Percentiles rank a stretch among this genome's conserved stretches.
Evolutionary conservation across 1,284 basidiomycete genomes (phyloP).

Genomic region (Trametes hirsuta): DNA sequence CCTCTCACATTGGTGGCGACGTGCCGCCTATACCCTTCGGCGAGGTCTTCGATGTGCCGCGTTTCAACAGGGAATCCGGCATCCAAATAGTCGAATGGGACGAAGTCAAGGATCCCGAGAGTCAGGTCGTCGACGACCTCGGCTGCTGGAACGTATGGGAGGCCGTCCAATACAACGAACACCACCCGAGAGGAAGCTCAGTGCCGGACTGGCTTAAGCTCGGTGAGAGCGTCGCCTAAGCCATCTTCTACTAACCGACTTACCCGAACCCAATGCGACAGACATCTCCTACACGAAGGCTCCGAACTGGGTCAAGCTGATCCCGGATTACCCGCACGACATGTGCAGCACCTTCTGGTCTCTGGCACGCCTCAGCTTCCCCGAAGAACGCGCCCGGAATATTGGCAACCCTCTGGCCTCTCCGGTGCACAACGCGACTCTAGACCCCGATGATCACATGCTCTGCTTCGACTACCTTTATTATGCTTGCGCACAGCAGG

Average conservation of each 20-base stretch:
- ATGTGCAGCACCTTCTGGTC: constrained; percentile 49
- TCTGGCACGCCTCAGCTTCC: constrained; percentile 48
- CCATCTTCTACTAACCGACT: not conserved
- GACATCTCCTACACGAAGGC: constrained; percentile 53
- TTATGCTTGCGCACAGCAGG: constrained; percentile 44
- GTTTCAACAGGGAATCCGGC: constrained; percentile 39
- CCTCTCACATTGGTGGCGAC: constrained; percentile 62
- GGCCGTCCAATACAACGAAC: constrained; percentile 48
- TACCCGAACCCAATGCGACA: constrained; percentile 23
- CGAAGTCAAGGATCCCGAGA: constrained; percentile 42
- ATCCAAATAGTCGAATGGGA: constrained; percentile 45
- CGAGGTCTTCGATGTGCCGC: constrained; percentile 48
- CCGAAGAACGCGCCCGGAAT: constrained; percentile 41
- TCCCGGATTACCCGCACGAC: constrained; percentile 42
- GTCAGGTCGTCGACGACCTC: constrained; percentile 51
- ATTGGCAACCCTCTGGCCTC: constrained; percentile 42
- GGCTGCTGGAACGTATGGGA: constrained; percentile 77
- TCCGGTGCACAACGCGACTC: constrained; percentile 33
- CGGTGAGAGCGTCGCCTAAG: constrained; percentile 40
- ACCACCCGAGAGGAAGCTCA: constrained; percentile 48
- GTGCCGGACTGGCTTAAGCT: constrained; percentile 51
- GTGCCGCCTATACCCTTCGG: constrained; percentile 42
- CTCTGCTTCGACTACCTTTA: constrained; percentile 60
- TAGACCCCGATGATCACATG: constrained; percentile 55
- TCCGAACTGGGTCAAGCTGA: constrained; percentile 46